Evolutionary conservation across 768 basidiomycete species (phyloP).

Genomic region (Lepiota brunneoincarnata): DNA sequence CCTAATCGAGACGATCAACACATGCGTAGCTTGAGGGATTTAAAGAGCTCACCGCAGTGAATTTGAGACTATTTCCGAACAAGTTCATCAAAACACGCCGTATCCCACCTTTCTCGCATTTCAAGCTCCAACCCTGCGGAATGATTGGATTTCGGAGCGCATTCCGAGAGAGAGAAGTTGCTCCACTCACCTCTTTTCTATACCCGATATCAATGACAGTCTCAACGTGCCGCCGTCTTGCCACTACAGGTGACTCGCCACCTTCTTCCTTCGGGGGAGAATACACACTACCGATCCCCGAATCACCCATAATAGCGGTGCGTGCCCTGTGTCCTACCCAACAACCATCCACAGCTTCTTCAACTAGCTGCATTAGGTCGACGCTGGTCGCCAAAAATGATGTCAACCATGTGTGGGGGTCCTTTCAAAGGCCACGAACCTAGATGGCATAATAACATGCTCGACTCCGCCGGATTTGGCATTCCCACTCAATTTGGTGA

Average conservation of each 20-base stretch:
- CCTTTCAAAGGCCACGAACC: conserved; percentile 37
- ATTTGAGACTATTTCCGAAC: conserved; percentile 92
- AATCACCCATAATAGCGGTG: conserved; percentile 61
- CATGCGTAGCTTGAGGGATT: not conserved
- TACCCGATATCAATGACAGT: conserved; percentile 85
- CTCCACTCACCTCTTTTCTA: conserved; percentile 54
- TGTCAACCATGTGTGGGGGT: conserved; percentile 6
- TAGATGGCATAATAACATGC: conserved; percentile 66
- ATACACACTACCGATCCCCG: conserved; percentile 90
- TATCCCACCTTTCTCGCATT: conserved; percentile 91
- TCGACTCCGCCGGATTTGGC: conserved; percentile 75
- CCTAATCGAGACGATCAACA: conserved; percentile 34
- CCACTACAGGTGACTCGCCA: conserved; percentile 34
- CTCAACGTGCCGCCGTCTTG: conserved; percentile 61
- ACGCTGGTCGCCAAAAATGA: conserved; percentile 36
- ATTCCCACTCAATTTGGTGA: conserved; percentile 90
- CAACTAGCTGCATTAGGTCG: conserved; percentile 77
- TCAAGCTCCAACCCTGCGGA: conserved; percentile 76
- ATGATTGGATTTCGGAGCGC: not conserved
- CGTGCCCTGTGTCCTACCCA: conserved; percentile 92
- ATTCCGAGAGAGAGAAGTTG: not conserved
- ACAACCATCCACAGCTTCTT: conserved; percentile 89
- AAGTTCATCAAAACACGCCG: conserved; percentile 92
- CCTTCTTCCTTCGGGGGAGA: conserved; percentile 71
- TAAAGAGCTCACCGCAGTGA: conserved; percentile 62